These are phyloP conservation scores for Rhizopus delemar DNA, from an alignment of 371 early-diverging fungal species.

Conservation along the genomic window DNA sequence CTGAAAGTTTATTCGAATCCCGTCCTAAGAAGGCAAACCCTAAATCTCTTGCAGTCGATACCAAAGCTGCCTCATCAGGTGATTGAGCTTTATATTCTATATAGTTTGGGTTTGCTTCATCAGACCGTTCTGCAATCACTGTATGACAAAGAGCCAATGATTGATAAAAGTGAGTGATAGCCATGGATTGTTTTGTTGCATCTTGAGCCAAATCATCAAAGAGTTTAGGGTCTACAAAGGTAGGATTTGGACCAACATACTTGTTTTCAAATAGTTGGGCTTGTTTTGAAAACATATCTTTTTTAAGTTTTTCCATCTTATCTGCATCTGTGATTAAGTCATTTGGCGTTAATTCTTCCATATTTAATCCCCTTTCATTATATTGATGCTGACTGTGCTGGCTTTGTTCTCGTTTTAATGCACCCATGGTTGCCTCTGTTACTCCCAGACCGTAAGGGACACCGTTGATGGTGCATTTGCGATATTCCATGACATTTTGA, in stretches of 20 bases:
- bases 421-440: conserved; percentile 37
- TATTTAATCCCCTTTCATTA: conserved; percentile 7
- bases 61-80: conserved; percentile 94
- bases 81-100: conserved; percentile 90
- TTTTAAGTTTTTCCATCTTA: conserved; percentile 28
- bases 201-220: conserved; percentile 38
- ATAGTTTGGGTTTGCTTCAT: conserved; percentile 38
- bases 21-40: conserved; percentile 86
- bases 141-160: conserved; percentile 79
- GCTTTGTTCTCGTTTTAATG: conserved; percentile 48
- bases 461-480: conserved; percentile 86
- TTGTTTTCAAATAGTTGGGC: conserved; percentile 36
- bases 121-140: conserved; percentile 65
- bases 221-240: conserved; percentile 47
- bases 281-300: conserved; percentile 47
- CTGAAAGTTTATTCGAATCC: conserved; percentile 56
- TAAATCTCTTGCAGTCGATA: conserved; percentile 83
- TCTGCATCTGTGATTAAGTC: not conserved
- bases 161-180: conserved; percentile 72
- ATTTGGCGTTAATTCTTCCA: conserved; percentile 14
- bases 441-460: conserved; percentile 70
- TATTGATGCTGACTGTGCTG: conserved; percentile 1
- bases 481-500: conserved; percentile 79
- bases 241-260: conserved; percentile 40
- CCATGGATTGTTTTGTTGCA: conserved; percentile 53